Evolutionary conservation across 129 eudicot genomes (phyloP), one percentile per base, ranked within the genome.

Genomic region (Escallonia herrerae): DNA sequence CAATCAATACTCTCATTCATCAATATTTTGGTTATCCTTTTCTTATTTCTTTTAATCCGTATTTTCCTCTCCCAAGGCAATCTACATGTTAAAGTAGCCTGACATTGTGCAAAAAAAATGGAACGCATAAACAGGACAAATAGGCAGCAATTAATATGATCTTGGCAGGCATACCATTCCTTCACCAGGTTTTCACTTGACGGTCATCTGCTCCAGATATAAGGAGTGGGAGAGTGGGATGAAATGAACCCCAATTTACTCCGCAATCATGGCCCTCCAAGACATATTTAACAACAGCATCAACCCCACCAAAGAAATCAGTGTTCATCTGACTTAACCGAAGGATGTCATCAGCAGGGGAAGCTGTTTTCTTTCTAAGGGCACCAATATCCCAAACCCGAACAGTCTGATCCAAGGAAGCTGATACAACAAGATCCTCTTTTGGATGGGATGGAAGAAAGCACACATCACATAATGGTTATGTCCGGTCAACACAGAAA

Each of bases 151-250:
- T 3, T 13, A 68, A 58, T 44, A 9, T 49, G 48, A 15, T 39
- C 22, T 65, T 50, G 13, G 43, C 8, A 2, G 62, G 41, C 69
- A 49, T 81, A 81, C 82, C 86, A 81, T 81, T 76, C 86, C 76
- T 81, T 59, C 86, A 74, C 86, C 86, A 81, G 50, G 76, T 68
- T 56, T 81, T 81, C 15, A 81, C 82, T 66, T 76, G 86, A 55
- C 86, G 86, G n/a, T 81, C 86, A 76, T 81, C 86, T n/a, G 82
- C 81, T 8, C 85, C 85, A 67, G 85, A 80, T 5, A 80, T 81
- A 53, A 80, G 68, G 8, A 80, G 70, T 43, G 85, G 85, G 4
- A 80, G 78, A 40, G 85, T 71, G 4, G 85, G 85, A 64, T 80
- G 85, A 44, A 80, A 80, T 39, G 85, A 76, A 53, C 81, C 85